These are phyloP conservation scores for Saprolegnia diclina DNA, from an alignment of 352 stramenopile species.

Conservation along the genomic window DNA sequence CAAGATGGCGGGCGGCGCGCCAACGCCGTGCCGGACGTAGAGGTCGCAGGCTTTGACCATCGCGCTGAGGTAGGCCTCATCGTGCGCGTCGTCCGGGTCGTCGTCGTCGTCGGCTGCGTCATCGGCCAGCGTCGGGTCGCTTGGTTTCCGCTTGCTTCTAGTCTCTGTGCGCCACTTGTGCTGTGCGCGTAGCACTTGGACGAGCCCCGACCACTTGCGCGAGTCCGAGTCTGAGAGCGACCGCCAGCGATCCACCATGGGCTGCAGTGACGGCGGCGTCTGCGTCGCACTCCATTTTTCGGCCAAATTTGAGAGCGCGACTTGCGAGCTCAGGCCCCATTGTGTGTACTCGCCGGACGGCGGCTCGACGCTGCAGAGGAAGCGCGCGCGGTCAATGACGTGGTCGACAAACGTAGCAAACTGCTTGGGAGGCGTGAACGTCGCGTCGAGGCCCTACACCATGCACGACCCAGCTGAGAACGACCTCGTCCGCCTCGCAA, in stretches of 20 bases:
- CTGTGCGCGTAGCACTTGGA: constrained; percentile 75
- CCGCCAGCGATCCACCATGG: constrained; percentile 84
- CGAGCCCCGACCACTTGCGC: constrained; percentile 81
- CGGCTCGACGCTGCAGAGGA: constrained; percentile 67
- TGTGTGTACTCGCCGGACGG: constrained; percentile 63
- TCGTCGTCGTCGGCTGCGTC: constrained; percentile 28
- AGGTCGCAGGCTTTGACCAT: constrained; percentile 83
- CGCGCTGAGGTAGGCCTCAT: constrained; percentile 62
- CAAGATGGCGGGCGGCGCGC: constrained; percentile 73
- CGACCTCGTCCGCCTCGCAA: background rate
- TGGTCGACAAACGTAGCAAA: constrained; percentile 67
- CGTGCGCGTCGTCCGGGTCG: constrained; percentile 38
- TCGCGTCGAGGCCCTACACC: constrained; percentile 40
- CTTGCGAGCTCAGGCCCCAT: constrained; percentile 58
- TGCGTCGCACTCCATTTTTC: constrained; percentile 84
- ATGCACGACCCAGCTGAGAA: background rate
- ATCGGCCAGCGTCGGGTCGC: background rate
- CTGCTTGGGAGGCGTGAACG: constrained; percentile 48
- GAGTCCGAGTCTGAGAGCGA: constrained; percentile 65
- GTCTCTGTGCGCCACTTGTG: constrained; percentile 40
- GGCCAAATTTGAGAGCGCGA: constrained; percentile 71
- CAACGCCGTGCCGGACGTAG: constrained; percentile 79
- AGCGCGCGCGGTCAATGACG: constrained; percentile 60
- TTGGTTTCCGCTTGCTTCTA: background rate
- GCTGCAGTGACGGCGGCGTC: constrained; percentile 71